Percentiles rank a stretch among this genome's conserved stretches.
These are phyloP conservation scores for Kondoa malvinella DNA, from an alignment of 768 basidiomycete genomes.

Conservation along the genomic window DNA sequence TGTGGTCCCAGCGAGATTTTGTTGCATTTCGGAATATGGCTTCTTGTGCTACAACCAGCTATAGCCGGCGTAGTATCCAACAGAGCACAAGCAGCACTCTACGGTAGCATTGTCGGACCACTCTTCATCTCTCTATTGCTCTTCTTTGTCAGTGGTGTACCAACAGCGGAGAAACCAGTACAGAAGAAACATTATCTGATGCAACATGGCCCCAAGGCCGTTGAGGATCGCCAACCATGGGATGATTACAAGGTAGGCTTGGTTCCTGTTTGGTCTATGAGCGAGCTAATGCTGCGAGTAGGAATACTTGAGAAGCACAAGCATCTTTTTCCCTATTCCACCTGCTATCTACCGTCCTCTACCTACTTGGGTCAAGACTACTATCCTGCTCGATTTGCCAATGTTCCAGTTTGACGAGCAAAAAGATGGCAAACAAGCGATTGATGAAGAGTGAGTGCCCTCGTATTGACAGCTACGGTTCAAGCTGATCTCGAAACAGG, in stretches of 20 bases:
- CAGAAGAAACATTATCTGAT: conserved; percentile 46
- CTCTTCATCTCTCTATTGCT: conserved; percentile 52
- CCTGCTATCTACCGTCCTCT: conserved; percentile 41
- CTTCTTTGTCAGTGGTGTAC: conserved; percentile 54
- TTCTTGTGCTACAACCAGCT: conserved; percentile 43
- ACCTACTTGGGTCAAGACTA: conserved; percentile 41
- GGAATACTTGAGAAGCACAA: conserved; percentile 42
- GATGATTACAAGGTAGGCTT: conserved; percentile 36
- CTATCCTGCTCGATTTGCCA: conserved; percentile 46
- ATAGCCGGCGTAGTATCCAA: conserved; percentile 37
- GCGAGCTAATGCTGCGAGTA: conserved; percentile 35
- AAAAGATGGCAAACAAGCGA: conserved; percentile 38
- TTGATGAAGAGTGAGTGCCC: conserved; percentile 30
- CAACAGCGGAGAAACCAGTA: conserved; percentile 50
- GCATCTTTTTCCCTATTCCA: conserved; percentile 47
- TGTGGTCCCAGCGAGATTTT: no score
- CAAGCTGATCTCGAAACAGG: no score
- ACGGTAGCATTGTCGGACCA: conserved; percentile 46
- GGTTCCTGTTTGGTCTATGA: not conserved
- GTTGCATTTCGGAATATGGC: conserved; percentile 34
- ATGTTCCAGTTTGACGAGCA: conserved; percentile 45
- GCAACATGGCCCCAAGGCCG: conserved; percentile 35
- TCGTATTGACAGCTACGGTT: no score
- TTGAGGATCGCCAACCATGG: conserved; percentile 27
- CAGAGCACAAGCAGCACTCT: conserved; percentile 42